Evolutionary conservation across 768 basidiomycete genomes (phyloP), one percentile per base, ranked within the genome.

Genomic region (Leucogyrophana mollusca): DNA sequence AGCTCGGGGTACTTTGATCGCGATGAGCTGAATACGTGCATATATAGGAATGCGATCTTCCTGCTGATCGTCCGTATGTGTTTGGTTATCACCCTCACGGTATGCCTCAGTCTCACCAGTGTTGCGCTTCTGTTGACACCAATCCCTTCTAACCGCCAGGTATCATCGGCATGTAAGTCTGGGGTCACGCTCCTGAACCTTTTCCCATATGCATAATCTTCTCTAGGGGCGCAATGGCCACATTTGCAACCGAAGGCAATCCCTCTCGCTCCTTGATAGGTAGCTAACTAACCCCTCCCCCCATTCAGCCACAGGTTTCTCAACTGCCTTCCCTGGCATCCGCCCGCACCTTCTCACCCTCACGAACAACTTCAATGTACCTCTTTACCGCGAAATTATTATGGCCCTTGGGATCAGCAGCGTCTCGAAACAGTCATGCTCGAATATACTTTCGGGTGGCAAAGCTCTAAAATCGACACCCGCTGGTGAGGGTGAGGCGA

Each of bases 11-110:
- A n/a, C n/a, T n/a, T n/a, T n/a, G n/a, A n/a, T n/a, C n/a, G n/a
- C n/a, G n/a, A n/a, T n/a, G n/a, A n/a, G n/a, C n/a, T n/a, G n/a
- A n/a, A n/a, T n/a, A n/a, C n/a, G 53, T 22, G 34, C 35, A 21
- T 41, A 38, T 47, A 24, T 56, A 94, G 93, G 93, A 92, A 69
- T 85, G 82, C 27, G 90, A 95, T 53, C 76, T 99, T 18, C 93
- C 95, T 1, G 73, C 95, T 9, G 91, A 96, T 64, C 73, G 94
- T 52, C 86, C 90, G 16, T 99, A 99, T 68, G 79, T 99, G 11
- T 99, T 99, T 67, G 96, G 95, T 7, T 97, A 97, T 66, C 96
- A 99, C 66, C 96, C 96, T 14, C 96, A 99, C 67, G 96, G 94
- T 85, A 49, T 25, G 78, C 61, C 37, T 45, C 34, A 24, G 9